Evolutionary conservation across 2,329 filamentous ascomycete species (phyloP).

Genomic region (Septoria petroselini): DNA sequence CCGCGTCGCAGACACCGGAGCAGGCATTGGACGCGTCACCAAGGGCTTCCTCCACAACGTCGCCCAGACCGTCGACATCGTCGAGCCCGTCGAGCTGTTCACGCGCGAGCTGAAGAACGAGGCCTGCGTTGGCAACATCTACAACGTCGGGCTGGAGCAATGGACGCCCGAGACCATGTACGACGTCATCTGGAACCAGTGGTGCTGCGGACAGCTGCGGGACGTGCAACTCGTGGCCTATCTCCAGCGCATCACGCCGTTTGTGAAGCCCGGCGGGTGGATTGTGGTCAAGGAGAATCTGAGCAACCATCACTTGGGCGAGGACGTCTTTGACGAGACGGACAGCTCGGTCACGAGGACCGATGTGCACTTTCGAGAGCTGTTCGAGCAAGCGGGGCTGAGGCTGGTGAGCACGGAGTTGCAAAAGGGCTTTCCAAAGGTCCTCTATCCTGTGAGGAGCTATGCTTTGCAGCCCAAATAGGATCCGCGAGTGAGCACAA

Average conservation of each 20-base stretch:
- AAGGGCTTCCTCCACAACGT: conserved; percentile 69
- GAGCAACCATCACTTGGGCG: conserved; percentile 49
- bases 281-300: conserved; percentile 82
- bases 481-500: too few relatives aligned
- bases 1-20: conserved; percentile 58
- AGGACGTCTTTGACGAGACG: conserved; percentile 69
- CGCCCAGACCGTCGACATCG: conserved; percentile 70
- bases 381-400: conserved; percentile 70
- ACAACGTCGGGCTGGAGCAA: conserved; percentile 69
- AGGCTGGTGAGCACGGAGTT: conserved; percentile 66
- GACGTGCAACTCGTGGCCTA: conserved; percentile 69
- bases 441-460: conserved; percentile 69
- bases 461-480: conserved; percentile 65
- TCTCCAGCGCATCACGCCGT: conserved; percentile 58
- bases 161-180: conserved; percentile 62
- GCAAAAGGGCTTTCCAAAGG: conserved; percentile 68
- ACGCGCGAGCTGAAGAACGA: conserved; percentile 56
- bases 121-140: conserved; percentile 60
- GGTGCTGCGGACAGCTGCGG: conserved; percentile 81
- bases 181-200: conserved; percentile 84
- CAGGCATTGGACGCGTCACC: conserved; percentile 79
- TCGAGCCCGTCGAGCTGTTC: conserved; percentile 83
- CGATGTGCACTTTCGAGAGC: conserved; percentile 65
- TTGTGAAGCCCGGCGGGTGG: conserved; percentile 49
- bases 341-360: conserved; percentile 77